phyloP scores from a whole-genome alignment of 176 grass and related monocot genomes.

The Hordeum marinum region DNA sequence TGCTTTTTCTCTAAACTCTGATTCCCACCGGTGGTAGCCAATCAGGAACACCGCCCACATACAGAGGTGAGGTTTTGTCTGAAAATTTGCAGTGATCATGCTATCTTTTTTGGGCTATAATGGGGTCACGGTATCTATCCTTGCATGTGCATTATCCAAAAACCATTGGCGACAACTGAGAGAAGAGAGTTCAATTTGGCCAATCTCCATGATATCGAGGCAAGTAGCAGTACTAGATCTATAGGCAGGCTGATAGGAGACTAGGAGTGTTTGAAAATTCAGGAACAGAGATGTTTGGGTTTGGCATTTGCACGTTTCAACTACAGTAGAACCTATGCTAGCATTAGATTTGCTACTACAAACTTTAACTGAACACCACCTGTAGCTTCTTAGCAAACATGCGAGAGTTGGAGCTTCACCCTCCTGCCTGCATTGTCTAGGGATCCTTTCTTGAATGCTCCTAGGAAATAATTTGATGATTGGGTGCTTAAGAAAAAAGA shows the following conservation, averaged over 20 bases:
- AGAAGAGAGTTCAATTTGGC: not conserved
- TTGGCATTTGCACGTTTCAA: not conserved
- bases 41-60: not conserved
- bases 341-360: not conserved
- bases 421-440: not conserved
- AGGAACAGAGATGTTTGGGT: not conserved
- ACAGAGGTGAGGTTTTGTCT: not conserved
- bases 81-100: not conserved
- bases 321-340: not conserved
- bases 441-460: not conserved
- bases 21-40: not conserved
- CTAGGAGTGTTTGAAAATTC: not conserved
- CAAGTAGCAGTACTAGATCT: constrained; percentile 2
- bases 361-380: not conserved
- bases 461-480: not conserved
- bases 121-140: not conserved
- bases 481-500: constrained; percentile 18
- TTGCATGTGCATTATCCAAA: constrained; percentile 20
- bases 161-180: constrained; percentile 11
- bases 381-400: constrained; percentile 16
- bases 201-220: not conserved
- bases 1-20: not conserved
- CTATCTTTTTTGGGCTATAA: not conserved
- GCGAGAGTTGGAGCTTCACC: constrained; percentile 10
- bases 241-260: not conserved